These are phyloP conservation scores for Sordariomycetes sp. DNA, from an alignment of 2,329 filamentous ascomycete genomes.

Conservation along the genomic window DNA sequence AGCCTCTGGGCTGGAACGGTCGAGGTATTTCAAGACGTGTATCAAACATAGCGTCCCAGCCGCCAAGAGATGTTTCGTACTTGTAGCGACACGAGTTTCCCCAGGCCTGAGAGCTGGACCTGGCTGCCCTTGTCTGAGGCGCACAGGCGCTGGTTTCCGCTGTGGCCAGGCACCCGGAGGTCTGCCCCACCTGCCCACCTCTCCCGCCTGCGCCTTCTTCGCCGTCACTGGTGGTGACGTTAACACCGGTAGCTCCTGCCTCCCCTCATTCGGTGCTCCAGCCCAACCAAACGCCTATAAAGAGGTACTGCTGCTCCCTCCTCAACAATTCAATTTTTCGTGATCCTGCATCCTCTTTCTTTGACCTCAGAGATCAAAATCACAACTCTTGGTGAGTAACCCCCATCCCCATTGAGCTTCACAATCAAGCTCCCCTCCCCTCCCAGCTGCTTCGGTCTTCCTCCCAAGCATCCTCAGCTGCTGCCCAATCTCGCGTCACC, in stretches of 20 bases:
- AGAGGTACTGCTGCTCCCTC: not conserved
- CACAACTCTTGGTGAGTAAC: not conserved
- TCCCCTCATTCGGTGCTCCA: not conserved
- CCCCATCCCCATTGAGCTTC: not conserved
- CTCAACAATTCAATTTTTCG: constrained; percentile 1
- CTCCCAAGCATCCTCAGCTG: not conserved
- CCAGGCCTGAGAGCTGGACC: not conserved
- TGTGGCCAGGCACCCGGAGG: not conserved
- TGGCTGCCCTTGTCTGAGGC: not conserved
- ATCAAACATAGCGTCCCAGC: not conserved
- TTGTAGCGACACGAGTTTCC: not conserved
- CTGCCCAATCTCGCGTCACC: not conserved
- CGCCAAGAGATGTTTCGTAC: not conserved
- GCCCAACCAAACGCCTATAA: constrained; percentile 1
- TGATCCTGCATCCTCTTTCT: not conserved
- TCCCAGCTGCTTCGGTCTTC: constrained; percentile 1
- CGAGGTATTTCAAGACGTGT: not conserved
- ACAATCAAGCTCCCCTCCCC: not conserved
- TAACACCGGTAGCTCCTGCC: not conserved
- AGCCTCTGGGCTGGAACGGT: not conserved
- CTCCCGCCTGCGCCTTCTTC: not conserved
- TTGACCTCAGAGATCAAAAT: not conserved
- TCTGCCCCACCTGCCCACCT: not conserved
- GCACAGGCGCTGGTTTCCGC: not conserved
- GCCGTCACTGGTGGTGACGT: constrained; percentile 1